phyloP scores from a whole-genome alignment of 2,329 filamentous ascomycete species.

The Sporothrix brasiliensis region DNA sequence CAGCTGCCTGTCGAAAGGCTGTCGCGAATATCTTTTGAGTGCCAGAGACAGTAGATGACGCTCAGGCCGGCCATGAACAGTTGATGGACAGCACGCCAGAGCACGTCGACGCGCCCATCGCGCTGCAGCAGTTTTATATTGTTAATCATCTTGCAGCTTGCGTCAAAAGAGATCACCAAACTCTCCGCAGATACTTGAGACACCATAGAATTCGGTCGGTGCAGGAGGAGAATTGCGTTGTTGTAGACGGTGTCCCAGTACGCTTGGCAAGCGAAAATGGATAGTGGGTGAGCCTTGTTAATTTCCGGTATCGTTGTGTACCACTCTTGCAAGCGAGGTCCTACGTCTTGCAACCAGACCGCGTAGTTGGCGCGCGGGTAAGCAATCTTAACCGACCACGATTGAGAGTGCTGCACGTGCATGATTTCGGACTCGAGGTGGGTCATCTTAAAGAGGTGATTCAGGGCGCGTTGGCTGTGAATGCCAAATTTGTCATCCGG shows the following conservation, averaged over 20 bases:
- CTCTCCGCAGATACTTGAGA: neutral
- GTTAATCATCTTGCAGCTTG: slow-evolving; percentile 4
- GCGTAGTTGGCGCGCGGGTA: slow-evolving; percentile 10
- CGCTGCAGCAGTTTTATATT: neutral
- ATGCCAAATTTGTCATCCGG: neutral
- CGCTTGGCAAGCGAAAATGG: neutral
- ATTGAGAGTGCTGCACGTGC: slow-evolving; percentile 15
- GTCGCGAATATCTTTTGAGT: slow-evolving; percentile 2
- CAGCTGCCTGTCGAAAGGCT: neutral
- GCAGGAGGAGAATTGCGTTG: neutral
- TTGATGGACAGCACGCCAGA: neutral
- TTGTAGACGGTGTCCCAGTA: slow-evolving; percentile 10
- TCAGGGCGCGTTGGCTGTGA: neutral
- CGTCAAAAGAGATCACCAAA: neutral
- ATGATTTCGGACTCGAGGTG: slow-evolving; percentile 17
- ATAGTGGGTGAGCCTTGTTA: neutral
- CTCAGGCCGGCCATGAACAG: slow-evolving; percentile 4
- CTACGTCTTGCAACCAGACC: neutral
- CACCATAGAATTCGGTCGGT: slow-evolving; percentile 1
- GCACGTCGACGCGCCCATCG: neutral
- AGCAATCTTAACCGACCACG: slow-evolving; percentile 5
- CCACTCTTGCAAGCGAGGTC: slow-evolving; percentile 3
- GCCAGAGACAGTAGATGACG: neutral
- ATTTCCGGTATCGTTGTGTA: neutral
- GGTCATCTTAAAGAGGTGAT: neutral